Conservation (phyloP, 2,329 filamentous ascomycete species). For the Penicillium sp. region DNA sequence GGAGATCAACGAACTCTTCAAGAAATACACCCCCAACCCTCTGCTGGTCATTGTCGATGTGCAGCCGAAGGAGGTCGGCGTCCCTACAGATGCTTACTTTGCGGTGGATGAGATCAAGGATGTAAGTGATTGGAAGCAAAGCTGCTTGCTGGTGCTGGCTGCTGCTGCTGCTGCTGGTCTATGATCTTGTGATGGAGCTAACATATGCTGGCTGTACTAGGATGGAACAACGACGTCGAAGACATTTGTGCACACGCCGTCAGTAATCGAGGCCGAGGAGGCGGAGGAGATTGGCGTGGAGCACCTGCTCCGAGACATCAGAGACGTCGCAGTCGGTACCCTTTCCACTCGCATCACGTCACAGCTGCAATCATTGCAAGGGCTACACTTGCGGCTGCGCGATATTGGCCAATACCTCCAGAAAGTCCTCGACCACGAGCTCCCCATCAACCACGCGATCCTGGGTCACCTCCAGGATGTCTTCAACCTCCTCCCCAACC, state of each 20-base stretch:
- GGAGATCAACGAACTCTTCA: conserved; percentile 99
- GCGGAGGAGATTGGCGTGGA: conserved; percentile 98
- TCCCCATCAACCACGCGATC: conserved; percentile 96
- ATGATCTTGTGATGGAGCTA: conserved; percentile 1
- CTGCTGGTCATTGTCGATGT: conserved; percentile 97
- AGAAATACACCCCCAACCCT: conserved; percentile 95
- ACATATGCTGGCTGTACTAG: conserved; percentile 45
- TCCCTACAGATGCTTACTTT: conserved; percentile 98
- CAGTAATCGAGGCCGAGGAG: conserved; percentile 97
- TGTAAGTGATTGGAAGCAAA: conserved; percentile 52
- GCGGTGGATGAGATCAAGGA: conserved; percentile 99
- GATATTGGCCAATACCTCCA: conserved; percentile 95
- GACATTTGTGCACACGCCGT: conserved; percentile 97
- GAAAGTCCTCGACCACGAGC: conserved; percentile 86
- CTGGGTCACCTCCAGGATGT: conserved; percentile 98
- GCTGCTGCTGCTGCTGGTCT: neutral
- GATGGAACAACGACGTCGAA: conserved; percentile 95
- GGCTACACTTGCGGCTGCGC: conserved; percentile 85
- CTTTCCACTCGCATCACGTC: conserved; percentile 95
- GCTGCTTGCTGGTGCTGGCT: neutral
- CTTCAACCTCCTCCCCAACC: conserved; percentile 95
- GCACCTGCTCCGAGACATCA: conserved; percentile 94
- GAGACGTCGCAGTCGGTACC: conserved; percentile 94
- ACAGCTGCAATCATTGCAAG: conserved; percentile 94
- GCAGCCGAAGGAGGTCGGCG: conserved; percentile 94